Base-by-base conservation (phyloP, 2,329 filamentous ascomycete genomes). In the Pseudocercospora macadamiae region DNA sequence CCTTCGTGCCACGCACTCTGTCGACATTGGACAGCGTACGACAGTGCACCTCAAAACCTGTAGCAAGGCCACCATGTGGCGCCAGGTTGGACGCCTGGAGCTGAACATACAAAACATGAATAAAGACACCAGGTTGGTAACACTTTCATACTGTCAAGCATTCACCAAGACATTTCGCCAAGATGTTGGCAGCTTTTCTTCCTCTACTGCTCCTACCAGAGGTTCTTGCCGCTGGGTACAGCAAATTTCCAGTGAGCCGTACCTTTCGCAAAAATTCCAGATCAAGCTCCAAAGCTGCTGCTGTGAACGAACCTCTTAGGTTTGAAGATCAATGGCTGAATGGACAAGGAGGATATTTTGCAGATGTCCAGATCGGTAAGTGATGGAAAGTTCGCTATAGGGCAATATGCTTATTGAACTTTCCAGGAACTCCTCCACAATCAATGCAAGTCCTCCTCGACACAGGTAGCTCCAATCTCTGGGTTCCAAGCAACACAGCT, bases 91-190 rank as follows among this genome's bases (percentile, higher is more conserved):
- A 49, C 45, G 45, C 45, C 45, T 49, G 9, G 42, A 45, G 42
- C 42, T 49, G 45, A n/a, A 32, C 16, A n/a, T 49, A 49, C 42
- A 45, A 45, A 45, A 45, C 28, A 7, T 45, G 42, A n/a, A 18
- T 18, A 21, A 14, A 4, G 42, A 45, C 21, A 45, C 25, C 23
- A 23, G 14, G 19, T 45, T 32, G 28, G 28, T n/a, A 32, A 32
- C 28, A 32, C 12, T 12, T 6, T 32, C 12, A 32, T 32, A 12
- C 28, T 18, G 23, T 23, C 8, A 45, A 45, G 42, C 42, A 21
- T 45, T 25, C 19, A 45, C 42, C 42, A 45, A 45, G 42, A 45
- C 18, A 45, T 21, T 21, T 12, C 21, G 42, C 19, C 21, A 26
- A 45, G 42, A 45, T 45, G 42, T 25, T 21, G 9, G 18, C 42